Evolutionary conservation across 192 early-diverging fungal species (phyloP), one percentile per base, ranked within the genome.

Genomic region (Obelidium mucronatum): DNA sequence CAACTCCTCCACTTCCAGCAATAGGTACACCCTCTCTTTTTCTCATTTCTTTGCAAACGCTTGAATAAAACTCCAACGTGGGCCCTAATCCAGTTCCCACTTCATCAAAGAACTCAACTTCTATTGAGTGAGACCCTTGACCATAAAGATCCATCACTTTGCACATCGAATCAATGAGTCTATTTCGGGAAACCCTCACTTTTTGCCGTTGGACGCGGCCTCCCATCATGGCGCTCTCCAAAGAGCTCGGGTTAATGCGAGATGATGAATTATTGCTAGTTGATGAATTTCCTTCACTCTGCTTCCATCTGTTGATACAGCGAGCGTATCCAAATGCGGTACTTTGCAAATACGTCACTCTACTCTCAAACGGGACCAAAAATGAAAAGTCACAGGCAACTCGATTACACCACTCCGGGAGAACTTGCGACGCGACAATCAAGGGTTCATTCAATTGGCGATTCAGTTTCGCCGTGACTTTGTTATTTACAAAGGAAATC

Each of bases 51-150:
- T 84, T 87, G 15, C 91, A 95, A 1, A 97, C 90, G 13, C 84
- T 80, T 3, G 93, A 81, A 77, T 95, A 98, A 77, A 98, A 98
- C 80, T 98, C 97, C 6, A 96, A 85, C 0, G 95, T 95, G 0
- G 94, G 95, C 0, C 95, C 95, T 2, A 97, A 79, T 1, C 96
- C 96, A 8, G 94, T 94, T 13, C 96, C 96, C 30, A 93, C 95
- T 61, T 98, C 96, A 67, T 95, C 94, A 77, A 91, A 91, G 69
- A 95, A 98, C 78, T 98, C 95, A n/a, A 98, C 88, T 73, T 98
- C 96, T 31, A 98, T 80, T 56, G 93, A 81, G 5, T 92, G 78
- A 35, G 91, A 89, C 2, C 81, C 79, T 4, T 80, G 85, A 19
- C 91, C 91, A 75, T 93, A 96, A 52, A 94, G 74, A 51, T 95